A percentile compares a stretch with the other conserved stretches of the same genome.
These are phyloP conservation scores for Diplodia sapinea DNA, from an alignment of 2,329 filamentous ascomycete genomes.

Conservation along the genomic window DNA sequence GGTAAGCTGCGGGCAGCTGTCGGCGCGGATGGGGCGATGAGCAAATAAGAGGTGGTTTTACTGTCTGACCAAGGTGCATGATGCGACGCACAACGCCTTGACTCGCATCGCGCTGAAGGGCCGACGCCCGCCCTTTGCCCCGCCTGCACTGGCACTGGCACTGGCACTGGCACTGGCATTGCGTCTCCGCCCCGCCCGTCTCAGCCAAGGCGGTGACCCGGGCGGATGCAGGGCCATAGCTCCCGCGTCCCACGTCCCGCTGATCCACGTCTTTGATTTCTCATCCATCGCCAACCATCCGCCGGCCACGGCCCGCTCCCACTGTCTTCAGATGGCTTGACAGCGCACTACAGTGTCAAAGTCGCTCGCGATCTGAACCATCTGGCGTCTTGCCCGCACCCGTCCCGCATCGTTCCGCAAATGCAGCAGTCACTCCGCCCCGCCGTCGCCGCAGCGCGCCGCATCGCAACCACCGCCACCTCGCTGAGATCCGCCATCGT, in stretches of 20 bases:
- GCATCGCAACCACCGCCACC: neutral
- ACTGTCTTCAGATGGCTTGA: constrained; percentile 1
- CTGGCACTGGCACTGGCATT: neutral
- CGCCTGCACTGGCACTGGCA: too few species aligned
- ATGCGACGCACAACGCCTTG: constrained; percentile 13
- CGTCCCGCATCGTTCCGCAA: neutral
- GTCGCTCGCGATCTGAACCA: neutral
- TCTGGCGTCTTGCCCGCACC: neutral
- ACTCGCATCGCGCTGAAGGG: constrained; percentile 2
- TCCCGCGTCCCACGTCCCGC: constrained; percentile 1
- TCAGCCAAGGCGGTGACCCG: constrained; percentile 6
- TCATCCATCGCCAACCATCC: constrained; percentile 2
- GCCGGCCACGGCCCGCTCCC: constrained; percentile 21
- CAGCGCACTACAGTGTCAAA: neutral
- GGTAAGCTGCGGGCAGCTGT: constrained; percentile 1
- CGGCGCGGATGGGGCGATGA: neutral
- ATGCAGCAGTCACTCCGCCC: constrained; percentile 12
- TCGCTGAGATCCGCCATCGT: neutral
- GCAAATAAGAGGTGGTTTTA: constrained; percentile 28
- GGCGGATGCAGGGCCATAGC: constrained; percentile 14
- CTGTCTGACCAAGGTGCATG: neutral
- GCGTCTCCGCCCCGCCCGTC: neutral
- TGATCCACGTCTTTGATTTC: constrained; percentile 24
- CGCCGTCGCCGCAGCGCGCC: constrained; percentile 10
- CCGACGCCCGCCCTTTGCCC: neutral